Conservation (phyloP, 495 filamentous ascomycete species). For the Sporormia fimetaria region DNA sequence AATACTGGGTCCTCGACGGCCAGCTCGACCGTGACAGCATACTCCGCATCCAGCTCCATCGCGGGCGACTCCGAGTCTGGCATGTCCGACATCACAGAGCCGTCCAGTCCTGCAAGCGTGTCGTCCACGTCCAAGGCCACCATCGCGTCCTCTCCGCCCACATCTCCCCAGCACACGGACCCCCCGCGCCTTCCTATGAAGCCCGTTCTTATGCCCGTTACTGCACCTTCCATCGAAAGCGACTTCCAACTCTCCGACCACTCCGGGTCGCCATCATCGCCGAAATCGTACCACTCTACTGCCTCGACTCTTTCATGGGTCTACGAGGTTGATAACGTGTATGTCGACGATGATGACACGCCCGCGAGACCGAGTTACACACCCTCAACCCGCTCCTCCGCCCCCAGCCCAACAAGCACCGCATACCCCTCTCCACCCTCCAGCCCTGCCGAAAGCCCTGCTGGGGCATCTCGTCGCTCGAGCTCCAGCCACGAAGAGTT, state of each 20-base stretch:
- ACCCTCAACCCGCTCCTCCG: background rate
- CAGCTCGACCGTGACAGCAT: conserved; percentile 2
- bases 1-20: conserved; percentile 1
- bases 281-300: conserved; percentile 10
- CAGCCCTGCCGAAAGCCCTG: too few relatives aligned
- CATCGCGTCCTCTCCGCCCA: background rate
- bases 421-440: conserved; percentile 7
- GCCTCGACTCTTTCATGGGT: background rate
- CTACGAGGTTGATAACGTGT: too few relatives aligned
- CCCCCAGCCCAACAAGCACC: conserved; percentile 5
- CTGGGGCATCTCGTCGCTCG: background rate
- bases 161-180: background rate
- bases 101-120: background rate
- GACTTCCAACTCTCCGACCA: background rate
- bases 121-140: conserved; percentile 4
- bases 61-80: background rate
- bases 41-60: background rate
- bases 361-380: too few relatives aligned
- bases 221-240: background rate
- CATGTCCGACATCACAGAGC: background rate
- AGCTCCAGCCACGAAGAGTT: conserved; percentile 7
- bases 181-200: background rate
- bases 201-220: background rate
- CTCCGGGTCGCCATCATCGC: background rate
- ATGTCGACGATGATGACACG: background rate